phyloP scores from a whole-genome alignment of 2,329 filamentous ascomycete genomes.

The Acarospora socialis region DNA sequence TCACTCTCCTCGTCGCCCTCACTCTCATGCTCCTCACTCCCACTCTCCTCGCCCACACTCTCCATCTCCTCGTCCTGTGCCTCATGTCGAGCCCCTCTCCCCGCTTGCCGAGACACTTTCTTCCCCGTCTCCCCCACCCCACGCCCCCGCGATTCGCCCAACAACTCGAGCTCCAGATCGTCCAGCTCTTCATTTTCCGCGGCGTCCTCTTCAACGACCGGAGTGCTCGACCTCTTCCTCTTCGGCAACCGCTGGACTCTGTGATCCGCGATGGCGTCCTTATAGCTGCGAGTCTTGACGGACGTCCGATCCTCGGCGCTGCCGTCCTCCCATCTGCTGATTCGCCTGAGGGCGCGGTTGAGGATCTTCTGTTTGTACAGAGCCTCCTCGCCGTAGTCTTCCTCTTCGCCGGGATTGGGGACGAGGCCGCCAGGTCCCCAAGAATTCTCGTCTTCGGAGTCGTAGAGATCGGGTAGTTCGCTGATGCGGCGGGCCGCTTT shows the following conservation, averaged over 20 bases:
- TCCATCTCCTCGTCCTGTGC: slow-evolving; percentile 7
- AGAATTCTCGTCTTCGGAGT: slow-evolving; percentile 31
- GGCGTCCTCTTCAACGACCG: slow-evolving; percentile 1
- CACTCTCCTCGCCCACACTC: slow-evolving; percentile 9
- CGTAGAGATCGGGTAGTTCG: slow-evolving; percentile 30
- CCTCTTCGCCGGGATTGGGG: slow-evolving; percentile 28
- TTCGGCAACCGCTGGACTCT: not conserved
- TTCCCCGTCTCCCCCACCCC: slow-evolving; percentile 12
- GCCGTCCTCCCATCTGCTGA: slow-evolving; percentile 9
- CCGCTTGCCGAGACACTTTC: slow-evolving; percentile 11
- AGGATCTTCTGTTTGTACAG: slow-evolving; percentile 11
- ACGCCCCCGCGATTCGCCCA: slow-evolving; percentile 11
- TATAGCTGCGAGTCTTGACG: slow-evolving; percentile 2
- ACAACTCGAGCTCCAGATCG: slow-evolving; percentile 12
- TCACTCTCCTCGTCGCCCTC: slow-evolving; percentile 1
- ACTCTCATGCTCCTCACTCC: slow-evolving; percentile 5
- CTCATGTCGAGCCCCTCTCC: slow-evolving; percentile 1
- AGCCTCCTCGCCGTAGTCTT: slow-evolving; percentile 34
- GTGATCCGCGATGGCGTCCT: not conserved
- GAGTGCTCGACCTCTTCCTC: not conserved
- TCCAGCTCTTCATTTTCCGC: slow-evolving; percentile 10
- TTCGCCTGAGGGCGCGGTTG: slow-evolving; percentile 11
- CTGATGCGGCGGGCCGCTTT: slow-evolving; percentile 29
- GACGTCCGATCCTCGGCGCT: slow-evolving; percentile 2
- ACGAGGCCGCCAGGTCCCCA: slow-evolving; percentile 29